Evolutionary conservation across 2,329 filamentous ascomycete species (phyloP), one percentile per base, ranked within the genome.

Genomic region (Colletotrichum shisoi): DNA sequence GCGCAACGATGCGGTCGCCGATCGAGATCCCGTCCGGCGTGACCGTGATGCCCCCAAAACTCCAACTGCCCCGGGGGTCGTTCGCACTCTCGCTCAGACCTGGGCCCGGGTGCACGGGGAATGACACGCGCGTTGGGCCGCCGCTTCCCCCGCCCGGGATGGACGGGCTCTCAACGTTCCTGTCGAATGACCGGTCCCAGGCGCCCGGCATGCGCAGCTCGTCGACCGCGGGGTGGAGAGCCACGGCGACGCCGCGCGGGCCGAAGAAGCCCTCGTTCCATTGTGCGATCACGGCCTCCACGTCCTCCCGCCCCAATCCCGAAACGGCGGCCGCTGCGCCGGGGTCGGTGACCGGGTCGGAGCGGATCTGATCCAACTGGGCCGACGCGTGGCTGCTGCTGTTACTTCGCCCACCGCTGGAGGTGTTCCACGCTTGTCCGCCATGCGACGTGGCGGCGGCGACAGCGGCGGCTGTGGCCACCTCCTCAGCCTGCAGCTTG

Each of bases 261-360:
- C 71, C 75, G 65, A 88, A 88, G 74, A 88, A 87, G 4, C 81
- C 80, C 3, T 80, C 78, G 70, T 88, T 88, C 85, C 86, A 88
- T 70, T 87, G 82, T 52, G 77, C 72, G 1, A 85, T 76, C 0
- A 81, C 82, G 1, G 75, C 74, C n/a, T 62, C 66, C 15, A 63
- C 63, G 6, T 67, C 66, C 27, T 68, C 57, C 11, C 57, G 53
- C 45, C 62, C 57, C 13, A 40, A 12, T 4, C 64, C 44, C 15
- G 17, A 53, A 3, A 13, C 42, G 24, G 56, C 65, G 2, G 34
- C 62, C 12, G 61, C 60, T 6, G 59, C 64, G 15, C 66, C n/a
- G 13, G 83, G 84, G 1, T 71, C 75, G 15, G 71, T 63, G 37
- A 75, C 73, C 3, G 68, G 71, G 3, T 74, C 70, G 3, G 73